Evolutionary conservation across 371 early-diverging fungal genomes (phyloP), one percentile per base, ranked within the genome.

Genomic region (Sporodiniella umbellata): DNA sequence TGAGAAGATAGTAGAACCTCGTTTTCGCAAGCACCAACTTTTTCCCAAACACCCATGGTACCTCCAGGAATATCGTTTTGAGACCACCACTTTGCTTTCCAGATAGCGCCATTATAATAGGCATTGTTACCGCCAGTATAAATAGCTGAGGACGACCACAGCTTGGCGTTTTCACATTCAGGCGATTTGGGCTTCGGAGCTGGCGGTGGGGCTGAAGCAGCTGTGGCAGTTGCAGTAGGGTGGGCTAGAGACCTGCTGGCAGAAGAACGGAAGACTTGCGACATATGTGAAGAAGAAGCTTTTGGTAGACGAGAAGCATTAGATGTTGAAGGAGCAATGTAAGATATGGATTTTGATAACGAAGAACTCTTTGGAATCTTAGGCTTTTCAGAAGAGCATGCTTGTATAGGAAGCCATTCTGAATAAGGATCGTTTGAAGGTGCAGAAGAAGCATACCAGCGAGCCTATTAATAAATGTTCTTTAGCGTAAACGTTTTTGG

Each of bases 21-120:
- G 8, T 5, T 10, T 7, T 33, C 38, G 44, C 71, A 75, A n/a
- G 58, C 1, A 15, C 58, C 59, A 8, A 51, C 23, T 25, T 49
- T 30, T 0, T 35, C 35, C 75, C 75, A 75, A 12, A 66, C 71
- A 28, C 59, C 62, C 4, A 51, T 25, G 5, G 35, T n/a, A n/a
- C 67, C 56, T 28, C 62, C 64, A 38, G 75, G 75, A 18, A 33
- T 22, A 52, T 81, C 79, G 26, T 52, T 59, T 39, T 62, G 58
- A n/a, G 78, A 67, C 79, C 79, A 78, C 79, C 79, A 79, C 38
- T 58, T 42, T 52, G 72, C 73, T 26, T 60, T 56, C 68, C 63
- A 79, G 11, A 78, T 37, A 30, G 53, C 53, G 10, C 60, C 60
- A 14, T 57, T 42, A 54, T 78, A 73, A 21, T 62, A 60, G 8